Evolutionary conservation across 2,329 filamentous ascomycete genomes (phyloP).

Genomic region (Sporothrix curviconia): DNA sequence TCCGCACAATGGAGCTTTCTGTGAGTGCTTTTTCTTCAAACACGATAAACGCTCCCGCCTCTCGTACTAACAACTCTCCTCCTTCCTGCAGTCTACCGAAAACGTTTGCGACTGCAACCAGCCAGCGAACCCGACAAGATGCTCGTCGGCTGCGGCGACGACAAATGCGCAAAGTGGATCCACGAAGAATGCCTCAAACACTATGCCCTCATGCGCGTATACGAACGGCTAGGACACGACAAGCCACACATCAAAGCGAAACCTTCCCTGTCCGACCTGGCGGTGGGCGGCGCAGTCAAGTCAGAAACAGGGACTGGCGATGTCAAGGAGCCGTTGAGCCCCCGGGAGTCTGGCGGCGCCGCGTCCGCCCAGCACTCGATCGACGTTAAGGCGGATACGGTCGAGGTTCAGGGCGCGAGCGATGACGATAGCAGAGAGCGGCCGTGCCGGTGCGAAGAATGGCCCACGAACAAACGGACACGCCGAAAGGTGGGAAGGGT

Average conservation of each 20-base stretch:
- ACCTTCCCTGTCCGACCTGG: conserved; percentile 16
- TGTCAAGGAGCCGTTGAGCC: conserved; percentile 43
- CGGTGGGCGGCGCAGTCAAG: conserved; percentile 28
- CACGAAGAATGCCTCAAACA: conserved; percentile 57
- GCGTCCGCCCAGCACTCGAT: conserved; percentile 45
- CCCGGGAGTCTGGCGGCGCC: conserved; percentile 44
- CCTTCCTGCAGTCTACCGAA: conserved; percentile 40
- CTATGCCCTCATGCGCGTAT: conserved; percentile 45
- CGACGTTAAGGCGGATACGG: conserved; percentile 43
- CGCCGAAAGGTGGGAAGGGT: not conserved
- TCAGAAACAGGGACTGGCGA: conserved; percentile 23
- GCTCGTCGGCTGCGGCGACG: conserved; percentile 51
- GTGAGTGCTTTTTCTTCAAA: conserved; percentile 34
- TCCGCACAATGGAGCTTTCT: conserved; percentile 50
- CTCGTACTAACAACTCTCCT: not conserved
- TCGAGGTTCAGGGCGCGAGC: conserved; percentile 22
- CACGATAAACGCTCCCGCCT: no score
- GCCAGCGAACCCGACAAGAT: conserved; percentile 57
- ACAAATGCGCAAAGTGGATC: conserved; percentile 53
- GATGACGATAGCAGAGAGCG: conserved; percentile 32
- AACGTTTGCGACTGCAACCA: conserved; percentile 52
- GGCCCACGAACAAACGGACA: not conserved
- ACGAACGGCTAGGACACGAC: conserved; percentile 42
- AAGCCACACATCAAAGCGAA: conserved; percentile 39
- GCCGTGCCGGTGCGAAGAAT: not conserved